These are phyloP conservation scores for Cyclocybe cylindracea DNA, from an alignment of 768 basidiomycete genomes.

Conservation along the genomic window DNA sequence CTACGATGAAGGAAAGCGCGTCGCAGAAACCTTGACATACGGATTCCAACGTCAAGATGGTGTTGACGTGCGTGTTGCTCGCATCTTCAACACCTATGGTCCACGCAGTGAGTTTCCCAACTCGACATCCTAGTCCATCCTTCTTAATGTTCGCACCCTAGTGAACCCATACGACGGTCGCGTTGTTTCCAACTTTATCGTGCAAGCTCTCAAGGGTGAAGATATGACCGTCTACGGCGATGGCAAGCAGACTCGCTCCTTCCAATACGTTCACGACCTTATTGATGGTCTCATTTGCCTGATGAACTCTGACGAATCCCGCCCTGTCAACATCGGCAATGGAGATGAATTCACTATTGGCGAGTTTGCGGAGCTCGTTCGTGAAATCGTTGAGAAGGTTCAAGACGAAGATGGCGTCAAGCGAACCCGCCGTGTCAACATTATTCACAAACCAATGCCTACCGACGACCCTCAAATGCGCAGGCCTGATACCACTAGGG, in stretches of 20 bases:
- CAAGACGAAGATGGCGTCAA: conserved; percentile 77
- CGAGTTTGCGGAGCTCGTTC: conserved; percentile 90
- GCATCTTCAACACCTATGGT: conserved; percentile 98
- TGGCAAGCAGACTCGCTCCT: conserved; percentile 90
- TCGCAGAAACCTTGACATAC: conserved; percentile 96
- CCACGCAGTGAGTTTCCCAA: conserved; percentile 62
- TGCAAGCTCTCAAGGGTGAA: conserved; percentile 94
- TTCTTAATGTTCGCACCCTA: conserved; percentile 28
- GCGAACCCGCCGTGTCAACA: conserved; percentile 52
- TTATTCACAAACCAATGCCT: conserved; percentile 81
- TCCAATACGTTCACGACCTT: conserved; percentile 98
- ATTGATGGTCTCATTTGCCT: conserved; percentile 89
- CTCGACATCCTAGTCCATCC: conserved; percentile 17
- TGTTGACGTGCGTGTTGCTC: conserved; percentile 94
- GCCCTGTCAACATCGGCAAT: conserved; percentile 97
- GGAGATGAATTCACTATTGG: conserved; percentile 95
- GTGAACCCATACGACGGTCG: conserved; percentile 98
- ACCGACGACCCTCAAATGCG: conserved; percentile 95
- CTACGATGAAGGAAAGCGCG: conserved; percentile 99
- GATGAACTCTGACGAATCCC: conserved; percentile 94
- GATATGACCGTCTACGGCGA: conserved; percentile 98
- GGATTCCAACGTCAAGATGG: conserved; percentile 94
- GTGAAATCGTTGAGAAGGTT: conserved; percentile 91
- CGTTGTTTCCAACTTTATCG: conserved; percentile 98
- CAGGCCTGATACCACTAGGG: conserved; percentile 89